Conservation (phyloP, 257 asterid species). For the Cordia subcordata region DNA sequence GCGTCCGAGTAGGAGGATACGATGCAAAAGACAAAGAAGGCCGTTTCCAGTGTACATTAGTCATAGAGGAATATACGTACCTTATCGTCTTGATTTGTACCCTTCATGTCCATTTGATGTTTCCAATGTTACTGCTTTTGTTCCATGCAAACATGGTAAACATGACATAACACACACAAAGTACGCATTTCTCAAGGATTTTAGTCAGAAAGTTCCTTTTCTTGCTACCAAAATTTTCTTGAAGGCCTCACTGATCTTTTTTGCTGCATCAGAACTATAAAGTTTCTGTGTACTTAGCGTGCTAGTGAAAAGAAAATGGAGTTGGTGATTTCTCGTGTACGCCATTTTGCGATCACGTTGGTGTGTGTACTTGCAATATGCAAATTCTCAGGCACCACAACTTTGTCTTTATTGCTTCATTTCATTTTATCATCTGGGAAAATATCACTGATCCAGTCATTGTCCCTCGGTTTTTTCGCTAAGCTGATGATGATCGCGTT, state of each 20-base stretch:
- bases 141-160: not conserved
- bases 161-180: not conserved
- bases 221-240: conserved; percentile 5
- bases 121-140: conserved; percentile 28
- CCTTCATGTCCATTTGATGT: conserved; percentile 23
- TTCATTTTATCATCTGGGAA: not conserved
- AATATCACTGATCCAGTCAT: not conserved
- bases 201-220: conserved; percentile 3
- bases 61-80: no score
- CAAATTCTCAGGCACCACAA: conserved; percentile 43
- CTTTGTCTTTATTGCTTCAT: conserved; percentile 5
- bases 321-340: conserved; percentile 10
- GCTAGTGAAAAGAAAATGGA: conserved; percentile 39
- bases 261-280: not conserved
- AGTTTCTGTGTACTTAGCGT: not conserved
- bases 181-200: no score
- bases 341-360: conserved; percentile 17
- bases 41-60: no score
- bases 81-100: conserved; percentile 16
- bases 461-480: conserved; percentile 10
- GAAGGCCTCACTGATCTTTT: not conserved
- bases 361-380: conserved; percentile 21
- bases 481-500: not conserved
- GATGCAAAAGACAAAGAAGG: no score
- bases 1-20: no score